Percentiles rank a stretch among this genome's conserved stretches.
phyloP scores from a whole-genome alignment of 768 basidiomycete species.

The Pisolithus albus region DNA sequence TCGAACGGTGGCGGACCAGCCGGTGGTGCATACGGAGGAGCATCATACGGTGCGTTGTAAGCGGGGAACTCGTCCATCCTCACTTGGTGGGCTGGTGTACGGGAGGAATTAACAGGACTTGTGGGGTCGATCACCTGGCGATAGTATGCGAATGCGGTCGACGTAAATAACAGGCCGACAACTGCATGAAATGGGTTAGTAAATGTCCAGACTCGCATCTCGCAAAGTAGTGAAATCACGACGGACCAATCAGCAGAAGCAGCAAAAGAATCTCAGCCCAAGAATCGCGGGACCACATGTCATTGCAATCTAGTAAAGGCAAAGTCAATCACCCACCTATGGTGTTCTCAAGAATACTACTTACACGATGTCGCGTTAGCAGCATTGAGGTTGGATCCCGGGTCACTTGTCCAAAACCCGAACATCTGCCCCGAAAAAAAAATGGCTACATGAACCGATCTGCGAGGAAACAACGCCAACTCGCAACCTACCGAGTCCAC shows the following conservation, averaged over 20 bases:
- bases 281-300: slow-evolving; percentile 55
- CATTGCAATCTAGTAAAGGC: slow-evolving; percentile 49
- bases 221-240: too few relatives aligned
- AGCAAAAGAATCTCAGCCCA: slow-evolving; percentile 63
- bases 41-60: slow-evolving; percentile 55
- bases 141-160: slow-evolving; percentile 63
- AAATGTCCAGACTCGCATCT: neutral
- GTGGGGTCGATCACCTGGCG: slow-evolving; percentile 69
- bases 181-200: slow-evolving; percentile 30
- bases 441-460: slow-evolving; percentile 9
- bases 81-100: slow-evolving; percentile 33
- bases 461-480: neutral
- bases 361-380: slow-evolving; percentile 44
- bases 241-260: slow-evolving; percentile 52
- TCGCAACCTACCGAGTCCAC: slow-evolving; percentile 23
- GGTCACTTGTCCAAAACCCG: slow-evolving; percentile 49
- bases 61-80: slow-evolving; percentile 37
- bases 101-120: slow-evolving; percentile 44
- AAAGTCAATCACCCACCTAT: neutral
- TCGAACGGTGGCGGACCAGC: slow-evolving; percentile 43
- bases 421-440: slow-evolving; percentile 29
- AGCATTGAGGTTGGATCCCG: slow-evolving; percentile 22
- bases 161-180: slow-evolving; percentile 53
- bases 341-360: slow-evolving; percentile 21
- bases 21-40: slow-evolving; percentile 42